Evolutionary conservation across 495 filamentous ascomycete species (phyloP).

Genomic region (Usnea hakonensis): DNA sequence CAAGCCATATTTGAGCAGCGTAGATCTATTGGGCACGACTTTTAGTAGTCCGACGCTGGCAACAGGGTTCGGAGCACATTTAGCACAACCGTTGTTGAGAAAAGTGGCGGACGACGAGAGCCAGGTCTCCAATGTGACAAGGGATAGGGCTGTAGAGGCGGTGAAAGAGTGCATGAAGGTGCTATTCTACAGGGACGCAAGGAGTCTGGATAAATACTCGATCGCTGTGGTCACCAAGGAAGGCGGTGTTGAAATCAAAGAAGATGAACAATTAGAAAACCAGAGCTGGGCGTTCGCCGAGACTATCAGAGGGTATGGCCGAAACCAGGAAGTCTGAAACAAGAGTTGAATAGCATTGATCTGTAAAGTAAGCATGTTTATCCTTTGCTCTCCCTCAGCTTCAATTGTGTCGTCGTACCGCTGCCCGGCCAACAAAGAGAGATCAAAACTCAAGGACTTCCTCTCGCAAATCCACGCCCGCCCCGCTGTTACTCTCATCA

Average conservation of each 20-base stretch:
- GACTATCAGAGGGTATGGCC: slow-evolving; percentile 67
- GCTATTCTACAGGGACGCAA: slow-evolving; percentile 91
- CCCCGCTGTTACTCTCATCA: background rate
- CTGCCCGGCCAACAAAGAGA: background rate
- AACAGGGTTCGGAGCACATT: slow-evolving; percentile 86
- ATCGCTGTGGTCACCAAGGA: slow-evolving; percentile 83
- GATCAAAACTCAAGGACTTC: background rate
- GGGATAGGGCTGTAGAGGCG: slow-evolving; percentile 70
- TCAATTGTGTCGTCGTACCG: background rate
- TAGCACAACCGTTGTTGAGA: slow-evolving; percentile 87
- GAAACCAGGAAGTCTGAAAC: slow-evolving; percentile 49
- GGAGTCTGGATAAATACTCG: slow-evolving; percentile 83
- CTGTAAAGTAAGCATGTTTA: background rate
- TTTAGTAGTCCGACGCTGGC: slow-evolving; percentile 81
- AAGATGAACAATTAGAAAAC: slow-evolving; percentile 65
- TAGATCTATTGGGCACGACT: slow-evolving; percentile 88
- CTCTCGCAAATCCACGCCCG: background rate
- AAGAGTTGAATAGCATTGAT: background rate
- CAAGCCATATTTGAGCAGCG: slow-evolving; percentile 80
- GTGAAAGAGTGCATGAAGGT: slow-evolving; percentile 96
- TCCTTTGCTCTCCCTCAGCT: background rate
- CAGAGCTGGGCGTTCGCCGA: slow-evolving; percentile 99
- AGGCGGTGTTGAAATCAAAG: slow-evolving; percentile 67
- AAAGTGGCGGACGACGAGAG: slow-evolving; percentile 73
- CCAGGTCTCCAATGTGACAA: slow-evolving; percentile 54